Conservation (phyloP, 1,139 yeast species). For the Nadsonia commutata region DNA sequence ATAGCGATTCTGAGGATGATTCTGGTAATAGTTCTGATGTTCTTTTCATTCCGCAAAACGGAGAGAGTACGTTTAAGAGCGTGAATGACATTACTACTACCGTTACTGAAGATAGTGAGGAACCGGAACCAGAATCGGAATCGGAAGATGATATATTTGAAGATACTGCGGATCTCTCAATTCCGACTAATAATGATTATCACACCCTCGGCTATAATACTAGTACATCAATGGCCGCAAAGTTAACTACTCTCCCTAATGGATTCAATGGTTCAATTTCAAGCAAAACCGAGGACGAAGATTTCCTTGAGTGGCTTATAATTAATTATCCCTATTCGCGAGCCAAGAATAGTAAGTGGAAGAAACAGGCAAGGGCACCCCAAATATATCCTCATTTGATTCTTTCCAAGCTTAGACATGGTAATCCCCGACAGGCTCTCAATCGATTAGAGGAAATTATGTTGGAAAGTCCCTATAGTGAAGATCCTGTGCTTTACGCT, state of each 20-base stretch:
- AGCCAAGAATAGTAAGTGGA: slow-evolving; percentile 2
- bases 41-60: neutral
- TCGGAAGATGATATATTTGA: neutral
- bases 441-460: slow-evolving; percentile 27
- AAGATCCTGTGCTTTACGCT: slow-evolving; percentile 29
- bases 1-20: neutral
- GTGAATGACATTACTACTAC: neutral
- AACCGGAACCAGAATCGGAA: slow-evolving; percentile 1
- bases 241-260: neutral
- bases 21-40: neutral
- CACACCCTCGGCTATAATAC: slow-evolving; percentile 10
- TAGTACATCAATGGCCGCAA: neutral
- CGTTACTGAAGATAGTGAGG: neutral
- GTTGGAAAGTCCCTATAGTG: slow-evolving; percentile 32
- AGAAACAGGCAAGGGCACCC: slow-evolving; percentile 11
- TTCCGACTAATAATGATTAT: slow-evolving; percentile 8
- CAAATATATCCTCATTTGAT: slow-evolving; percentile 12
- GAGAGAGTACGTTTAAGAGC: neutral
- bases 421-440: slow-evolving; percentile 14
- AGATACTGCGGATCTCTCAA: neutral
- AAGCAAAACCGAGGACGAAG: slow-evolving; percentile 12
- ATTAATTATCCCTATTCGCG: slow-evolving; percentile 12
- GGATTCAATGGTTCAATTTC: neutral
- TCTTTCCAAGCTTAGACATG: slow-evolving; percentile 12
- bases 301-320: slow-evolving; percentile 18